Evolutionary conservation across 2,329 filamentous ascomycete genomes (phyloP).

Genomic region (Colletotrichum euphorbiae): DNA sequence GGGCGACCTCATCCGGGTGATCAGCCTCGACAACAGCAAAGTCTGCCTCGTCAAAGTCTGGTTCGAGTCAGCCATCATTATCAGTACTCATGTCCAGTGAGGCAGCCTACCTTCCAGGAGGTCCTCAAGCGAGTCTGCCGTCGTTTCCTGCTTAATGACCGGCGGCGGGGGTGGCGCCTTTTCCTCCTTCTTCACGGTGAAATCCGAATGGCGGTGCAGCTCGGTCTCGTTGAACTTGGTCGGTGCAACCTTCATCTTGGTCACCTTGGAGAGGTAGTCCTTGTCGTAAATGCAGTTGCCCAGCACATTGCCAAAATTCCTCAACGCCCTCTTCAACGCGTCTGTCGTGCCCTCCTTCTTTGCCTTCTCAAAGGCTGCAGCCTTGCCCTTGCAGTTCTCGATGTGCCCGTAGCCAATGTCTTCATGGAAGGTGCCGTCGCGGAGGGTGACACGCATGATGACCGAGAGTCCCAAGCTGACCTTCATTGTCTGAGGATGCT

Average conservation of each 20-base stretch:
- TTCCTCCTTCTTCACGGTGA: conserved; percentile 68
- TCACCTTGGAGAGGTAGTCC: conserved; percentile 89
- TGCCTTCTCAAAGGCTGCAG: conserved; percentile 95
- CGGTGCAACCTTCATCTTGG: conserved; percentile 84
- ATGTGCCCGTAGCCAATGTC: conserved; percentile 97
- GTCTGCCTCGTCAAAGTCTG: conserved; percentile 81
- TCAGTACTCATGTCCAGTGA: neutral
- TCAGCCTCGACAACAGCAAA: conserved; percentile 77
- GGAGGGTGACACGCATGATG: conserved; percentile 88
- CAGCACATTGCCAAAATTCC: conserved; percentile 94
- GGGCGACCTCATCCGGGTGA: conserved; percentile 80
- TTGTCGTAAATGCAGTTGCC: conserved; percentile 99
- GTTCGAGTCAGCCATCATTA: neutral
- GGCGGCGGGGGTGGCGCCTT: conserved; percentile 33
- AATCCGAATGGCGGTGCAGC: conserved; percentile 85
- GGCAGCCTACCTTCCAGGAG: conserved; percentile 58
- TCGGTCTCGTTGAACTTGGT: conserved; percentile 82
- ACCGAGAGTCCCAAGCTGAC: conserved; percentile 90
- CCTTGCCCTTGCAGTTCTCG: conserved; percentile 95
- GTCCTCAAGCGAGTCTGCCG: conserved; percentile 63
- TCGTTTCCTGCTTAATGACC: conserved; percentile 47
- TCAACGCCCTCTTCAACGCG: conserved; percentile 86
- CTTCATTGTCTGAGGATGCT: conserved; percentile 80
- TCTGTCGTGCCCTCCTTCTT: conserved; percentile 99
- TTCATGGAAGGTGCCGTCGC: conserved; percentile 96